These are phyloP conservation scores for Xylaria sp. DNA, from an alignment of 495 filamentous ascomycete species.

Conservation along the genomic window DNA sequence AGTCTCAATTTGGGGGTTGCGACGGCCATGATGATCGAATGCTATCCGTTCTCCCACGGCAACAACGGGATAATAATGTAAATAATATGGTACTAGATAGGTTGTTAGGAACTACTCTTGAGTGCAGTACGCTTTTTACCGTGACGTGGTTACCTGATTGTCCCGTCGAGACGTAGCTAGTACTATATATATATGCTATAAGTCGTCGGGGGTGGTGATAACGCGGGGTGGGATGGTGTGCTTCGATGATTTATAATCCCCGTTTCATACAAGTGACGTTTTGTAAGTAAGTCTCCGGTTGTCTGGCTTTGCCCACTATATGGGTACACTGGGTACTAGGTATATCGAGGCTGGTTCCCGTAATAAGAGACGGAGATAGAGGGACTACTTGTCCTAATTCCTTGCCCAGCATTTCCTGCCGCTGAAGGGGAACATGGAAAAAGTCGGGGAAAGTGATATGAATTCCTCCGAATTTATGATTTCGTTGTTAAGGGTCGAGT, in stretches of 20 bases:
- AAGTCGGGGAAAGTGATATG: neutral
- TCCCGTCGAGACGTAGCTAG: neutral
- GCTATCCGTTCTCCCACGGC: neutral
- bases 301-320: too few relatives aligned
- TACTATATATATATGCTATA: neutral
- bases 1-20: conserved; percentile 54
- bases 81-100: neutral
- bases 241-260: neutral
- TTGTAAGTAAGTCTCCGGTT: conserved; percentile 1
- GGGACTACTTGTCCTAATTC: neutral
- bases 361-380: neutral
- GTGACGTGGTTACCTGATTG: neutral
- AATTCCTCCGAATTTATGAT: neutral
- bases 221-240: conserved; percentile 13
- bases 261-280: neutral
- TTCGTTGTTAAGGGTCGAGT: neutral
- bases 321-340: too few relatives aligned
- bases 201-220: neutral
- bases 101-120: neutral
- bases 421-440: neutral
- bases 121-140: neutral
- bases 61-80: neutral
- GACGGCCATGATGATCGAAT: conserved; percentile 37
- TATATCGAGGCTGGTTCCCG: too few relatives aligned
- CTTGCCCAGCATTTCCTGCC: neutral